Evolutionary conservation across 768 basidiomycete genomes (phyloP), one percentile per base, ranked within the genome.

Genomic region (Podaxis sp.): DNA sequence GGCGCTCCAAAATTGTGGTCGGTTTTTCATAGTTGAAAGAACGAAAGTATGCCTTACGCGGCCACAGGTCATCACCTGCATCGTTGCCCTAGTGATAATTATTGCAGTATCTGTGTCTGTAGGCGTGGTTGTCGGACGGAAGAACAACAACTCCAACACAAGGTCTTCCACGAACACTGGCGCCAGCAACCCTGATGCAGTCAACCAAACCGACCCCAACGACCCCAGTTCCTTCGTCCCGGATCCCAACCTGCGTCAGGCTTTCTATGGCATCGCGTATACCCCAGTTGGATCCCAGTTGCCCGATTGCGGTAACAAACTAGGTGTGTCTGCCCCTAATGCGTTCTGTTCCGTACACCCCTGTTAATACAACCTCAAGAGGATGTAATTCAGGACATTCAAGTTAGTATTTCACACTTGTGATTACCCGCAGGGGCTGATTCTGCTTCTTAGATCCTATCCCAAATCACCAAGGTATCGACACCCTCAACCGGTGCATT

Each of bases 201-300:
- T 72, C 24, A 55, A 69, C 17, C 74, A 75, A 53, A 74, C 77
- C 4, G 69, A 80, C 59, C 77, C 78, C 8, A 85, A 80, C 66
- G 91, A 96, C 73, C 93, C 94, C 3, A 93, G 87, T 73, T 80
- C 81, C 17, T 97, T 96, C 74, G 73, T 75, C 19, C 90, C 88
- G 75, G 83, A 96, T 72, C 56, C 83, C 2, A 80, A 80, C 33
- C 75, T 96, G 55, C 81, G 87, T 64, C 85, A 90, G 66, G 81
- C 85, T 0, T 92, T 97, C 76, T 96, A 88, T 71, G 94, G 91
- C 4, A 70, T 96, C 24, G 94, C 94, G 0, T 96, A 96, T 73
- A 94, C 93, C 0, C 94, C 94, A 8, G 75, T 77, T 19, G 86
- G 86, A 43, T 85, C 88, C n/a, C 85, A 88, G 66, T 72, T 87